Evolutionary conservation across 1,284 basidiomycete species (phyloP).

Genomic region (Moniliella sp.): DNA sequence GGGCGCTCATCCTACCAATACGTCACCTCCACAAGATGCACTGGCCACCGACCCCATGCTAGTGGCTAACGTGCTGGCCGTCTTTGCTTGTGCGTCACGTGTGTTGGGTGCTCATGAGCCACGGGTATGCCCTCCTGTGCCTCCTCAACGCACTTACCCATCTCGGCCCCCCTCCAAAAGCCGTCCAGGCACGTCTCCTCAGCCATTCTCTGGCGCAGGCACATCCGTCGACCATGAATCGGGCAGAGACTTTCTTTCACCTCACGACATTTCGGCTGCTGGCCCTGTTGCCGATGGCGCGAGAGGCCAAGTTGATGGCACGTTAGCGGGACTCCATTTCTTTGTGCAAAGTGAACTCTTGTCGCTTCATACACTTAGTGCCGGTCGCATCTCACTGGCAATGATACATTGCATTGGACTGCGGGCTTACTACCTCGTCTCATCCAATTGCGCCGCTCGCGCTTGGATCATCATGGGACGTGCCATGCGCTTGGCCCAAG

Average conservation of each 20-base stretch:
- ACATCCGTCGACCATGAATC: too few species aligned
- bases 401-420: conserved; percentile 2
- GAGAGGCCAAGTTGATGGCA: too few species aligned
- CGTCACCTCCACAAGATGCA: not conserved
- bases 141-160: too few species aligned
- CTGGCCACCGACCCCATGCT: not conserved
- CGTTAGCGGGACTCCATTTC: conserved; percentile 1
- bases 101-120: not conserved
- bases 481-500: conserved; percentile 1
- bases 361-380: not conserved
- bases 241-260: too few species aligned
- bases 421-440: conserved; percentile 3
- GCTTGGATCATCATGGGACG: conserved; percentile 3
- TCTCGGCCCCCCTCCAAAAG: too few species aligned
- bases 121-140: conserved; percentile 1
- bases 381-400: not conserved
- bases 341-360: conserved; percentile 1
- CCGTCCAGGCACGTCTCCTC: too few species aligned
- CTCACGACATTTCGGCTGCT: too few species aligned
- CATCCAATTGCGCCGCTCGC: conserved; percentile 1
- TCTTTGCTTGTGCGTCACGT: conserved; percentile 2
- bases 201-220: too few species aligned
- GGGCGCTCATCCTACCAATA: not conserved
- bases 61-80: conserved; percentile 2
- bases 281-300: too few species aligned